These are phyloP conservation scores for Boletus rubescentipes DNA, from an alignment of 768 basidiomycete species.

Conservation along the genomic window DNA sequence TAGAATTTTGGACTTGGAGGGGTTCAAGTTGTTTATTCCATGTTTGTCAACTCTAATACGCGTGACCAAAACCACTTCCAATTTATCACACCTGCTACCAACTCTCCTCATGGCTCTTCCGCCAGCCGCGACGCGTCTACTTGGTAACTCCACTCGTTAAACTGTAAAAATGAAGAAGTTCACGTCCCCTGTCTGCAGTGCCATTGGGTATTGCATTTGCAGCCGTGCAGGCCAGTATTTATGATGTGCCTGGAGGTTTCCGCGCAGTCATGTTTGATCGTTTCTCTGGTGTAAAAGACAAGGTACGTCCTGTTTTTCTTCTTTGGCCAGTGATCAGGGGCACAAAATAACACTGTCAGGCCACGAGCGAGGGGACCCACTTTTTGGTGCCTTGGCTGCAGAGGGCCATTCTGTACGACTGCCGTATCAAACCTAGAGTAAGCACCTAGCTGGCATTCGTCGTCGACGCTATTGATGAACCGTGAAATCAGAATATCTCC, in stretches of 20 bases:
- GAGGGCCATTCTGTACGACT: conserved; percentile 95
- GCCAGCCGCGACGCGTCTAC: conserved; percentile 46
- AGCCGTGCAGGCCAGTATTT: conserved; percentile 50
- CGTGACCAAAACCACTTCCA: background rate
- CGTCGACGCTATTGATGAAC: conserved; percentile 2
- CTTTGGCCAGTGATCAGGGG: too few relatives aligned
- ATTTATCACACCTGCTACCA: background rate
- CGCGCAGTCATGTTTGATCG: conserved; percentile 98
- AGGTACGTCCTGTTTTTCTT: conserved; percentile 44
- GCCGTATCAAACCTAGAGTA: conserved; percentile 93
- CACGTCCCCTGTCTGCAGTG: conserved; percentile 17
- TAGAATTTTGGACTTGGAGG: too few relatives aligned
- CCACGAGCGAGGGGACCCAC: conserved; percentile 91
- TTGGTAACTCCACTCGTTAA: conserved; percentile 38
- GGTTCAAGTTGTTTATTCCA: conserved; percentile 26
- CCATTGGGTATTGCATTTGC: conserved; percentile 43
- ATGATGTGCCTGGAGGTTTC: conserved; percentile 87
- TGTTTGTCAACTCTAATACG: conserved; percentile 21
- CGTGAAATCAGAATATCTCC: conserved; percentile 77
- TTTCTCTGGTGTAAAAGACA: conserved; percentile 85
- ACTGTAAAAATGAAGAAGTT: conserved; percentile 4
- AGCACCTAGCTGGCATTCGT: conserved; percentile 24
- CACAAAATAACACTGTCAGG: conserved; percentile 44
- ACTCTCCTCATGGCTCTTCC: conserved; percentile 47
- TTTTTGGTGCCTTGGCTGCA: conserved; percentile 96